Evolutionary conservation across 352 stramenopile genomes (phyloP), one percentile per base, ranked within the genome.

Genomic region (Pythium rhizo-oryzae): DNA sequence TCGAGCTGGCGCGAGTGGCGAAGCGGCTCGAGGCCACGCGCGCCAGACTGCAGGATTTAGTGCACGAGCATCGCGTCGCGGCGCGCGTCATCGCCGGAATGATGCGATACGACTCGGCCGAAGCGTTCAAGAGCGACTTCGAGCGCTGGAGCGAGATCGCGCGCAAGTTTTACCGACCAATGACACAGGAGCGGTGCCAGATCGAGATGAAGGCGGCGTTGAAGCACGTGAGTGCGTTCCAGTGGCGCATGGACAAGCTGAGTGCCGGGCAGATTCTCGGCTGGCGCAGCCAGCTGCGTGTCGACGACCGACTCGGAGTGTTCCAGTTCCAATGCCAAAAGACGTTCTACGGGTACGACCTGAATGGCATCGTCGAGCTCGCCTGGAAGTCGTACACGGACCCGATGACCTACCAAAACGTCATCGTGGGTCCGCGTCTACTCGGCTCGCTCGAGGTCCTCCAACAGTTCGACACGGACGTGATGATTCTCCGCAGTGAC

Each of bases 181-280:
- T 24, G 24, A 57, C 50, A 19, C 19, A 13, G 21, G 49, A 55
- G 4, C 21, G 18, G 21, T 55, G 49, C 49, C 21, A 35, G 1
- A 25, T 41, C 18, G 50, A 57, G 39, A 57, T 39, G 9, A 37
- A 61, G 12, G 41, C 55, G 5, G 37, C 55, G 9, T 8, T 51
- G 30, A 61, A 61, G 37, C 35, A 61, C 30, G 19, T 61, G 19
- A 61, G n/a, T 23, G 55, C 55, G 39, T 51, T 61, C 15, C 35
- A 51, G 35, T 61, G 37, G 55, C 24, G 37, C 21, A 21, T 35
- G 12, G 35, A 61, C 13, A 61, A 18, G 21, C 37, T 51, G 8
- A 24, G 24, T 4, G 39, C n/a, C 37, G 21, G 21, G 8, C 16
- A 11, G 8, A 51, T 61, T 4, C 41, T 51, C 21, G 55, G 37